phyloP scores from a whole-genome alignment of 1,284 basidiomycete genomes.

The Cryptococcus sp. region DNA sequence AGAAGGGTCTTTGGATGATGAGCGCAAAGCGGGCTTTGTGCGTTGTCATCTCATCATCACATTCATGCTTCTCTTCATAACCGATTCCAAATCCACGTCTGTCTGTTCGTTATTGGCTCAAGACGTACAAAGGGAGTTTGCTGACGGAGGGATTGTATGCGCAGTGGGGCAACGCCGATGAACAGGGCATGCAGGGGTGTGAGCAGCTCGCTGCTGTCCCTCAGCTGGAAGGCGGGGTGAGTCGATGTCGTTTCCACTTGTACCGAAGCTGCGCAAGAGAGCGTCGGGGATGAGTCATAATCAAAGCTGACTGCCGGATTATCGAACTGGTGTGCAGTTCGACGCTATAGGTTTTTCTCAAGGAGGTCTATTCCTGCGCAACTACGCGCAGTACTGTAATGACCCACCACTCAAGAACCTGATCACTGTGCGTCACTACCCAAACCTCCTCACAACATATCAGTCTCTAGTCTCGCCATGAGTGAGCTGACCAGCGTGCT shows the following conservation, averaged over 20 bases:
- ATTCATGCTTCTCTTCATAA: background rate
- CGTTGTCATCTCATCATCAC: slow-evolving; percentile 46
- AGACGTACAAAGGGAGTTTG: too few relatives aligned
- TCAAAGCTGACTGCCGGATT: background rate
- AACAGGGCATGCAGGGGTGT: slow-evolving; percentile 33
- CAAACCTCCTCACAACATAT: background rate
- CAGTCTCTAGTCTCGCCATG: too few relatives aligned
- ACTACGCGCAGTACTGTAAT: slow-evolving; percentile 83
- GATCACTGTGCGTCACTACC: slow-evolving; percentile 64
- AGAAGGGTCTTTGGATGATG: slow-evolving; percentile 62
- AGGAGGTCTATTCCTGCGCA: slow-evolving; percentile 90
- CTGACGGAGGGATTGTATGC: background rate
- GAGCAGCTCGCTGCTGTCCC: slow-evolving; percentile 68
- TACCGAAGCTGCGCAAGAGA: too few relatives aligned
- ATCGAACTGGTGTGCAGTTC: slow-evolving; percentile 55
- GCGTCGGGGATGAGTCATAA: too few relatives aligned
- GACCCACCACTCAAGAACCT: slow-evolving; percentile 76
- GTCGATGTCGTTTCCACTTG: slow-evolving; percentile 3
- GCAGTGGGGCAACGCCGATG: slow-evolving; percentile 47
- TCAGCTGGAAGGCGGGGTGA: slow-evolving; percentile 66
- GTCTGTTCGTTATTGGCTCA: background rate
- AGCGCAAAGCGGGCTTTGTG: slow-evolving; percentile 78
- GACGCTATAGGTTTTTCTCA: slow-evolving; percentile 92
- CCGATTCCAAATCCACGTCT: background rate
- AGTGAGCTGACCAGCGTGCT: background rate